Percentiles rank a stretch among this genome's conserved stretches.
These are phyloP conservation scores for Apiotrichum domesticum DNA, from an alignment of 1,284 basidiomycete species.

Conservation along the genomic window DNA sequence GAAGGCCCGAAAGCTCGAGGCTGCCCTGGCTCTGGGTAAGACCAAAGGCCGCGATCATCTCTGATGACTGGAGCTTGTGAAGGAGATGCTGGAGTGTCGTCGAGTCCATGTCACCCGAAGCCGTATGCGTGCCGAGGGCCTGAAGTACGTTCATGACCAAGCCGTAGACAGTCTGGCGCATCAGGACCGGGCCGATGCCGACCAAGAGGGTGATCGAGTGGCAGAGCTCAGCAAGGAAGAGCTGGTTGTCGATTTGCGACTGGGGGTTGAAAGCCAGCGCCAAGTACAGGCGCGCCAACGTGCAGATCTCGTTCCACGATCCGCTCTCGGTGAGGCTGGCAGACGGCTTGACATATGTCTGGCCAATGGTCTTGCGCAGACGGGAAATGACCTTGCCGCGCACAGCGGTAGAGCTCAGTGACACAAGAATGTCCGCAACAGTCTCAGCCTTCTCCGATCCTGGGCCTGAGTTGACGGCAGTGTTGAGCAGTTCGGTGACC, in stretches of 20 bases:
- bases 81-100: slow-evolving; percentile 51
- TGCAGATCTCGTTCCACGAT: slow-evolving; percentile 78
- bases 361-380: slow-evolving; percentile 72
- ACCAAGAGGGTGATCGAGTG: slow-evolving; percentile 70
- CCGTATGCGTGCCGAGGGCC: slow-evolving; percentile 49
- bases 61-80: slow-evolving; percentile 55
- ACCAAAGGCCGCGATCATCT: slow-evolving; percentile 67
- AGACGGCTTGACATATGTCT: slow-evolving; percentile 60
- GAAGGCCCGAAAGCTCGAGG: slow-evolving; percentile 17
- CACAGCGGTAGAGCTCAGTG: slow-evolving; percentile 67
- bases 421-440: slow-evolving; percentile 65
- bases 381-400: slow-evolving; percentile 70
- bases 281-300: slow-evolving; percentile 65
- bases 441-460: slow-evolving; percentile 68
- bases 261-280: slow-evolving; percentile 64
- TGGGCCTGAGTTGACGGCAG: slow-evolving; percentile 71
- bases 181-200: slow-evolving; percentile 63
- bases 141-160: slow-evolving; percentile 74
- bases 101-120: slow-evolving; percentile 35
- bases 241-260: slow-evolving; percentile 60
- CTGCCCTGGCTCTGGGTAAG: slow-evolving; percentile 45
- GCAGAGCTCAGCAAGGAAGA: slow-evolving; percentile 74
- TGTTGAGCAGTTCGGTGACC: slow-evolving; percentile 68
- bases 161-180: slow-evolving; percentile 74
- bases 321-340: slow-evolving; percentile 61